These are phyloP conservation scores for Carex pumila DNA, from an alignment of 176 grass and related monocot species.

Conservation along the genomic window DNA sequence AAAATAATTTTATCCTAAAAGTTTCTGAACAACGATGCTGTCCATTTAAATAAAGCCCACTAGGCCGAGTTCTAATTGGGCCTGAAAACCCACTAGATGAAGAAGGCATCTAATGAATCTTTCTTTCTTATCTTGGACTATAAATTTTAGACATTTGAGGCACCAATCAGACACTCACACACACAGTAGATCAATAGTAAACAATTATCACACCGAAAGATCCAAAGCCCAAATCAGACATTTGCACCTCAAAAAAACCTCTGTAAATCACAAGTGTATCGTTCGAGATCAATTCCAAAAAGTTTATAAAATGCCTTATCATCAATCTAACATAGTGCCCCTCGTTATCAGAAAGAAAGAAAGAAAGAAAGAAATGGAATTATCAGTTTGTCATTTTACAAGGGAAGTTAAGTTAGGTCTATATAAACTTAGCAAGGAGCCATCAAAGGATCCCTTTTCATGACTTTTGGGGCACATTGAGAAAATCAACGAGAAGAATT, in stretches of 20 bases:
- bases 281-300: too few relatives aligned
- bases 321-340: not conserved
- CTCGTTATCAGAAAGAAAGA: not conserved
- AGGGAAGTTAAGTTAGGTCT: not conserved
- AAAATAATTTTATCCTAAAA: too few relatives aligned
- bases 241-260: too few relatives aligned
- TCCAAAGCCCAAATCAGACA: too few relatives aligned
- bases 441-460: not conserved
- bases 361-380: too few relatives aligned
- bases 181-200: too few relatives aligned
- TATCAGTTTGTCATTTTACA: not conserved
- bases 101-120: not conserved
- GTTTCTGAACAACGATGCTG: not conserved
- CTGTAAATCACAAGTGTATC: too few relatives aligned
- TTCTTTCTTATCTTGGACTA: not conserved
- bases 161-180: too few relatives aligned
- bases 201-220: too few relatives aligned
- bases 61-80: not conserved
- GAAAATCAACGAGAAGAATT: not conserved
- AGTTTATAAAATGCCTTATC: not conserved
- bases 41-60: not conserved
- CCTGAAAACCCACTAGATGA: not conserved
- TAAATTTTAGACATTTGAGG: not conserved
- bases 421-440: not conserved
- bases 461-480: not conserved